Base-by-base conservation (phyloP, 768 basidiomycete species). In the Candolleomyces efflorescens region DNA sequence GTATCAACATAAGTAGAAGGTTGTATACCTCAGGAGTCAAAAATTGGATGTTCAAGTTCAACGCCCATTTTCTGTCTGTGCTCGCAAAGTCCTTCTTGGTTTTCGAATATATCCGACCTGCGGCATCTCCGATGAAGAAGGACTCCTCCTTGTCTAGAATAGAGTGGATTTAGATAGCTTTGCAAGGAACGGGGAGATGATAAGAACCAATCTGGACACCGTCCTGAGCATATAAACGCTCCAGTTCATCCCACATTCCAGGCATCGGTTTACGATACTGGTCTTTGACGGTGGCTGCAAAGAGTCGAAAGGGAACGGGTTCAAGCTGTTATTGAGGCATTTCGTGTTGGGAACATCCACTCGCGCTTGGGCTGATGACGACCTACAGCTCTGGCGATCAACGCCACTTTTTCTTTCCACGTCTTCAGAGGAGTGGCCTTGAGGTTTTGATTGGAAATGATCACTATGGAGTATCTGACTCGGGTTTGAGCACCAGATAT, bases 41-140 rank as follows among this genome's bases (percentile, higher is more conserved):
- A 67, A 96, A 97, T 10, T 73, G 74, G 2, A 97, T 67, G 0
- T 78, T 87, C 7, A 87, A 67, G 62, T 95, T 96, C 2, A 85
- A 68, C 0, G 94, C 92, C 78, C 87, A 92, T 71, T 95, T 92
- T 45, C 88, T 79, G 69, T 97, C 94, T 0, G 88, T 89, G 59
- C 86, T 84, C 6, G 88, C 81, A 67, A 90, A 91, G 72, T 97
- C 94, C 24, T 72, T 70, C 46, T 77, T 72, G 38, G 63, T 64
- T 37, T 68, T 69, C 17, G 71, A 52, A 59, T 76, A 78, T 49
- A 73, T 67, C 46, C 94, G 83, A 11, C 94, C 94, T 11, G 93
- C 94, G 1, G 92, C 93, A 64, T 97, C 94, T 2, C 94, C 94
- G 0, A 96, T 87, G 63, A 89, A 95, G 64, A 90, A 90, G 0